Evolutionary conservation across 148 eudicot species (phyloP), one percentile per base, ranked within the genome.

Genomic region (Vaccinium darrowii): DNA sequence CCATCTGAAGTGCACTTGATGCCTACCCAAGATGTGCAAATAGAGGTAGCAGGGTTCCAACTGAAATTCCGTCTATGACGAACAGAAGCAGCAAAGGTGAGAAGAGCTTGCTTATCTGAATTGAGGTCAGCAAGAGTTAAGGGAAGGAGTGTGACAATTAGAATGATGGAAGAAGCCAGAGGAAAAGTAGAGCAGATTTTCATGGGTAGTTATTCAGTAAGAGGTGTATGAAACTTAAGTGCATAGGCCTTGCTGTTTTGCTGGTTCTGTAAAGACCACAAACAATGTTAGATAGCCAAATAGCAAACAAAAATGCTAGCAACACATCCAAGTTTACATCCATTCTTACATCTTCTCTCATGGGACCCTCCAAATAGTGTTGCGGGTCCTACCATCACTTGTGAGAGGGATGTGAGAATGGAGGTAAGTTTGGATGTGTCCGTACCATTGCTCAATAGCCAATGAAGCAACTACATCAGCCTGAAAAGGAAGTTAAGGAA

Each of bases 1-100:
- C 89, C 88, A 75, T 87, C 83, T 8, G 65, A 9, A 71, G 58
- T 75, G 83, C 91, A 89, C 18, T 49, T 87, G 87, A 83, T 73
- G 67, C 84, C 84, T 21, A 83, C 84, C 84, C 84, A 83, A 52
- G 84, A 71, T 83, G 67, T 30, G 51, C 84, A 83, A 72, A 83
- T 47, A 13, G 30, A 10, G 19, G 79, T 83, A 83, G 52, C 25
- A 73, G 15, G 2, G 79, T 54, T 73, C 84, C 84, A 83, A 19
- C 72, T 83, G 79, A 83, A 30, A 33, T 83, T 83, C 67, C 84
- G 79, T 33, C 52, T 49, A 83, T 84, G 86, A 21, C 82, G 86
- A 1, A 84, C 86, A 78, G 77, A 56, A 65, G 49, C 52, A 84
- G 77, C 82, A 78, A 84, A 84, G 57, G 62, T 75, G 8, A 84